Evolutionary conservation across 441 rosid species (phyloP).

Genomic region (Bocquillonia castaneifolia): DNA sequence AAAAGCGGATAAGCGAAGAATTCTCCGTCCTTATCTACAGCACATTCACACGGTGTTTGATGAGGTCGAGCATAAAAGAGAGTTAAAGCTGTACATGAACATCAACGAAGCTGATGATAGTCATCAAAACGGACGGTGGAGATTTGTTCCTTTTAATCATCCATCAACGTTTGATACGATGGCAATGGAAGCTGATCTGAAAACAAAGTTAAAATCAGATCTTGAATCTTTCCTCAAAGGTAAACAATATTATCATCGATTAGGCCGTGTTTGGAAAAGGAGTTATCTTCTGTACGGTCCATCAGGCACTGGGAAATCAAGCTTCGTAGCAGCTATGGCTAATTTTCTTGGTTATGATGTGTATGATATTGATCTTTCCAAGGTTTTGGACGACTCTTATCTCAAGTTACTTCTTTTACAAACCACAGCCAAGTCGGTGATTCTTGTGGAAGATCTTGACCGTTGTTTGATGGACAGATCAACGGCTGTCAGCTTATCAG

Average conservation of each 20-base stretch:
- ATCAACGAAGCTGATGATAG: constrained; percentile 11
- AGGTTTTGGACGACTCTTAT: constrained; percentile 58
- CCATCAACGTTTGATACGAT: constrained; percentile 69
- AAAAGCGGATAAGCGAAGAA: constrained; percentile 69
- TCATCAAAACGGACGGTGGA: constrained; percentile 44
- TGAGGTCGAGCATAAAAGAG: constrained; percentile 55
- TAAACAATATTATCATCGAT: constrained; percentile 61
- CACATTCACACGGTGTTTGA: constrained; percentile 73
- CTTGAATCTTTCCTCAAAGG: constrained; percentile 66
- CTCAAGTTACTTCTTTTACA: constrained; percentile 61
- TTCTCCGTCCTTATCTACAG: constrained; percentile 76
- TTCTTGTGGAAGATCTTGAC: constrained; percentile 81
- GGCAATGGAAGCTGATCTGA: constrained; percentile 71
- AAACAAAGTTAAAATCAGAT: constrained; percentile 62
- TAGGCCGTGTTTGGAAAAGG: constrained; percentile 90
- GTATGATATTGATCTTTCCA: constrained; percentile 74
- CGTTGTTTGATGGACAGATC: constrained; percentile 50
- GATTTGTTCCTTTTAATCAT: constrained; percentile 53
- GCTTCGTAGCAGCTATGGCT: constrained; percentile 88
- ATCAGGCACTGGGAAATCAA: constrained; percentile 92
- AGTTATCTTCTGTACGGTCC: constrained; percentile 79
- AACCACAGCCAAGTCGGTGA: constrained; percentile 54
- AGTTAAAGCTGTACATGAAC: constrained; percentile 57
- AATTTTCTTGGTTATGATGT: constrained; percentile 67
- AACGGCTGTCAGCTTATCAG: constrained; percentile 42